These are phyloP conservation scores for Akanthomyces muscarius DNA, from an alignment of 2,329 filamentous ascomycete species.

Conservation along the genomic window DNA sequence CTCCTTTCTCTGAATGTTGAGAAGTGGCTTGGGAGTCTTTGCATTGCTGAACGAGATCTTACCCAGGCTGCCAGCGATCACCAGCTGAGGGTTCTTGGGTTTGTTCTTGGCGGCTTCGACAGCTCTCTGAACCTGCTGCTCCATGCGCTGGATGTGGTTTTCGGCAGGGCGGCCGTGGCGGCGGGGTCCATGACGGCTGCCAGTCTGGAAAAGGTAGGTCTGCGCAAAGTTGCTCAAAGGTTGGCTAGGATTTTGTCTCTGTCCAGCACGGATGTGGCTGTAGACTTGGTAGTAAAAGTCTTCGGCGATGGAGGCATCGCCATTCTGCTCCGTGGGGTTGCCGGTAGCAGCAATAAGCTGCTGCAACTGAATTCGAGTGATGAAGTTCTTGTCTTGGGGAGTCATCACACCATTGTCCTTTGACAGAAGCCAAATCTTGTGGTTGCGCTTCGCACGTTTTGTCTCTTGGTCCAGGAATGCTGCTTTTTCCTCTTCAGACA, in stretches of 20 bases:
- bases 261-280: constrained; percentile 85
- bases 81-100: constrained; percentile 94
- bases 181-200: constrained; percentile 70
- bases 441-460: constrained; percentile 91
- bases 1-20: constrained; percentile 91
- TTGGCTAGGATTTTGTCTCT: constrained; percentile 86
- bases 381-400: constrained; percentile 98
- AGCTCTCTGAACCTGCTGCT: constrained; percentile 95
- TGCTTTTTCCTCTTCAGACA: constrained; percentile 80
- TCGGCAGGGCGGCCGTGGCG: constrained; percentile 80
- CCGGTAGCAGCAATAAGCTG: constrained; percentile 91
- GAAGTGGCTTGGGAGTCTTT: constrained; percentile 89
- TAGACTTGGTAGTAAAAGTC: constrained; percentile 99
- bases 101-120: constrained; percentile 97
- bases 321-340: constrained; percentile 73
- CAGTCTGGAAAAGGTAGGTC: constrained; percentile 94
- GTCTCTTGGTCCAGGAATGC: constrained; percentile 87
- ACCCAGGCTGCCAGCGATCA: constrained; percentile 91
- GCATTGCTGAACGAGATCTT: constrained; percentile 99
- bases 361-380: constrained; percentile 94
- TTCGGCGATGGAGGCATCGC: constrained; percentile 77
- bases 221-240: constrained; percentile 95
- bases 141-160: constrained; percentile 98
- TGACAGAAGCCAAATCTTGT: constrained; percentile 92
- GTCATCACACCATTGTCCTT: constrained; percentile 98